Conservation (phyloP, 2,329 filamentous ascomycete genomes). For the Dryadomyces quercus-mongolicae region DNA sequence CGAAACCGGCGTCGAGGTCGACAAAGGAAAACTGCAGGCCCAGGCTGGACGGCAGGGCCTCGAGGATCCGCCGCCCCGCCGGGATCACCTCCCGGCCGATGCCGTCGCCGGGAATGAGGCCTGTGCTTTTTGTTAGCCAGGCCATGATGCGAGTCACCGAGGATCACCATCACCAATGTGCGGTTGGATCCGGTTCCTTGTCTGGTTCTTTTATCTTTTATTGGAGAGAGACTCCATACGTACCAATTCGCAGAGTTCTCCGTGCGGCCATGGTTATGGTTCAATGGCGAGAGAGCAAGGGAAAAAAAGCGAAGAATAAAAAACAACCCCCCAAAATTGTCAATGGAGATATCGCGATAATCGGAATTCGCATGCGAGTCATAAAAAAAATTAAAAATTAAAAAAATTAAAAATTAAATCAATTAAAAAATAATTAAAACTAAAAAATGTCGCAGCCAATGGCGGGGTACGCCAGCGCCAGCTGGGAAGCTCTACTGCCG, state of each 20-base stretch:
- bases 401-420: not conserved
- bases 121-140: conserved; percentile 30
- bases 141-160: not conserved
- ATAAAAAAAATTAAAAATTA: conserved; percentile 1
- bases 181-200: not conserved
- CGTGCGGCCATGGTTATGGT: conserved; percentile 41
- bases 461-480: conserved; percentile 5
- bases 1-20: conserved; percentile 85
- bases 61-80: conserved; percentile 79
- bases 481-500: conserved; percentile 1
- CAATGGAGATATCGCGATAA: too few relatives aligned
- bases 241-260: conserved; percentile 54
- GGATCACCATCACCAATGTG: not conserved
- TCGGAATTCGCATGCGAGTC: not conserved
- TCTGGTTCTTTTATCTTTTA: not conserved
- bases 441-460: conserved; percentile 5
- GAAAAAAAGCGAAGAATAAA: not conserved
- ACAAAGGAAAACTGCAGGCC: conserved; percentile 90
- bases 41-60: conserved; percentile 83
- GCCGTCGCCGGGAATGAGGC: conserved; percentile 93
- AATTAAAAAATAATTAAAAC: not conserved
- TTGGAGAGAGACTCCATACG: conserved; percentile 12
- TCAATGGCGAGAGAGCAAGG: not conserved
- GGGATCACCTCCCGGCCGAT: conserved; percentile 98
- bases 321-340: too few relatives aligned